phyloP scores from a whole-genome alignment of 192 early-diverging fungal genomes.

The Coemansia sp. region DNA sequence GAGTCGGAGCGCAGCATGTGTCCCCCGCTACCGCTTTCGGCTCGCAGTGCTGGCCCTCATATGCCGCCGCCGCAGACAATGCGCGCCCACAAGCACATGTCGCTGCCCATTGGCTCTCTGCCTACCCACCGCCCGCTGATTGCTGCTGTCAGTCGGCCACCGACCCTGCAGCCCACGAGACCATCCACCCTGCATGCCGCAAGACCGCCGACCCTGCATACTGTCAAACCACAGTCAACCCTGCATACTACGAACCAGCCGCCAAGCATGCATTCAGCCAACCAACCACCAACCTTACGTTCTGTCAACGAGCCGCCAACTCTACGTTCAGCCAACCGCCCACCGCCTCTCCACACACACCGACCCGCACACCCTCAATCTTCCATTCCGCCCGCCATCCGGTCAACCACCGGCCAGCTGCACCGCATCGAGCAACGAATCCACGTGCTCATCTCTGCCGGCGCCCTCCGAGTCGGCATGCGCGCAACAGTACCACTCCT shows the following conservation, averaged over 20 bases:
- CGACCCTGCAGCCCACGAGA: background rate
- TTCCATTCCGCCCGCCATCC: too few species aligned
- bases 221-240: background rate
- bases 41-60: conserved; percentile 1
- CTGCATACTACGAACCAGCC: background rate
- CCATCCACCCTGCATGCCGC: background rate
- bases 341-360: background rate
- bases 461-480: conserved; percentile 35
- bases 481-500: conserved; percentile 44
- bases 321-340: background rate
- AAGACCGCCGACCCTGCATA: background rate
- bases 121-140: background rate
- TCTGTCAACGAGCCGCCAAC: background rate
- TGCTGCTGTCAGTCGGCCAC: background rate
- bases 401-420: conserved; percentile 20
- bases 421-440: conserved; percentile 44
- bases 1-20: too few species aligned
- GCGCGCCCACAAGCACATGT: conserved; percentile 10
- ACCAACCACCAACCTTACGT: background rate
- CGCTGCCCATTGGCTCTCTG: conserved; percentile 3
- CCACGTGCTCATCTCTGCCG: conserved; percentile 36
- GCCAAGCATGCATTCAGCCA: background rate
- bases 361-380: background rate
- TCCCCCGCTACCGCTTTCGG: background rate
- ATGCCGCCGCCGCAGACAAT: background rate